Evolutionary conservation across 495 filamentous ascomycete species (phyloP), one percentile per base, ranked within the genome.

Genomic region (Margaritispora aquatica): DNA sequence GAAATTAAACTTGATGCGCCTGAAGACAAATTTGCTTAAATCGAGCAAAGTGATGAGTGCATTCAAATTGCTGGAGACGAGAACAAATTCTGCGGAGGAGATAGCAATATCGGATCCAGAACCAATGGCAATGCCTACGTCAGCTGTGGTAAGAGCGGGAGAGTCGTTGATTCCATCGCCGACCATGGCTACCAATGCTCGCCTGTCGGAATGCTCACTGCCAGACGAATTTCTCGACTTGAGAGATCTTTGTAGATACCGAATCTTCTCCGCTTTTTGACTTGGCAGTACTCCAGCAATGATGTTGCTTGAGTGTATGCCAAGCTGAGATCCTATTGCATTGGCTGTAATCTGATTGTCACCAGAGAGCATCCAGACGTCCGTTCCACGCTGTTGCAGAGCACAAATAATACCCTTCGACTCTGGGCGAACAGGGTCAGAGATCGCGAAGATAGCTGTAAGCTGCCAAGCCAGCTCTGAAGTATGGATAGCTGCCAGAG

Each of bases 81-180:
- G 82, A 54, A 96, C 88, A 72, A 96, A 96, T 51, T 85, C 84
- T 0, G 91, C 86, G 8, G 86, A 87, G 49, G 83, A 84, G 67
- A 96, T 87, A 24, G 92, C 92, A 9, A 96, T 85, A 64, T 96
- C 92, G 0, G 86, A 88, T 26, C 91, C 92, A 1, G 86, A 89
- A 5, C 88, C 88, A 66, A 96, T 86, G 19, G 92, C 88, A 52
- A 96, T 86, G 52, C 88, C 89, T 0, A 96, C 86, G 65, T 94
- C 88, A 21, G 92, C 88, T 20, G 80, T 80, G 5, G 87, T 81
- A 26, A 96, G 80, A 15, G 92, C 90, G 1, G 92, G 89, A 2
- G 88, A 83, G 69, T 96, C 92, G 69, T 96, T 96, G 70, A 95
- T 88, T 55, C 91, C 92, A 66, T 96, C 91, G 21, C 91, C 92